Evolutionary conservation across 2,329 filamentous ascomycete genomes (phyloP), one percentile per base, ranked within the genome.

Genomic region (Hypoxylon sp.): DNA sequence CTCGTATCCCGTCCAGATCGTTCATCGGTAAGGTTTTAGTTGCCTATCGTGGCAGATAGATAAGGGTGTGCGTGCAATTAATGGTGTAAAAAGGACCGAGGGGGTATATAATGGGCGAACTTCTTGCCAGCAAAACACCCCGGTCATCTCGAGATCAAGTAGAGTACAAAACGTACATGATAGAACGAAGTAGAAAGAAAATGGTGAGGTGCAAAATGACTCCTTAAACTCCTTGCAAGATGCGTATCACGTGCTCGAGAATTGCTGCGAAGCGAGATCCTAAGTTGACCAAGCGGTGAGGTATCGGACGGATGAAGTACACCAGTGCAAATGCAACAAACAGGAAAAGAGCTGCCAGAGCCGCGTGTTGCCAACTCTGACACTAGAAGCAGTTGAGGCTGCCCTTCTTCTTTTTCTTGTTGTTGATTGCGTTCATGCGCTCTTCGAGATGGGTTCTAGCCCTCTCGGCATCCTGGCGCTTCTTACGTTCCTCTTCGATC

Each of bases 351-450:
- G 31, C 35, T 27, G 40, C 54, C 25, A 34, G 51, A 30, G 36
- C 23, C 29, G 42, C 31, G 12, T 37, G 12, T 29, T 55, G 26
- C 55, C 48, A 62, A 64, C 63, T 31, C 58, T 60, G 53, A 48
- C 60, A 69, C 73, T 91, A 97, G 79, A 99, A 99, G 82, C 94
- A 99, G 78, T 97, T 97, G 73, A 99, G 81, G 62, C 89, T 92
- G 66, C 88, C 86, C 82, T 96, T 96, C 80, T 91, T 92, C 83
- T 95, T 92, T 82, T 93, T 96, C 79, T 95, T 94, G 77, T 89
- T 84, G 74, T 87, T 92, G 71, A 94, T 88, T 51, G 89, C 87
- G 67, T 93, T 91, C 86, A 99, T 99, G 48, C 93, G 84, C 76
- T 96, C 91, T 75, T 99, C 93, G 17, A 99, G 82, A 66, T 96